Conservation (phyloP, 495 filamentous ascomycete genomes). For the Margaritispora aquatica region DNA sequence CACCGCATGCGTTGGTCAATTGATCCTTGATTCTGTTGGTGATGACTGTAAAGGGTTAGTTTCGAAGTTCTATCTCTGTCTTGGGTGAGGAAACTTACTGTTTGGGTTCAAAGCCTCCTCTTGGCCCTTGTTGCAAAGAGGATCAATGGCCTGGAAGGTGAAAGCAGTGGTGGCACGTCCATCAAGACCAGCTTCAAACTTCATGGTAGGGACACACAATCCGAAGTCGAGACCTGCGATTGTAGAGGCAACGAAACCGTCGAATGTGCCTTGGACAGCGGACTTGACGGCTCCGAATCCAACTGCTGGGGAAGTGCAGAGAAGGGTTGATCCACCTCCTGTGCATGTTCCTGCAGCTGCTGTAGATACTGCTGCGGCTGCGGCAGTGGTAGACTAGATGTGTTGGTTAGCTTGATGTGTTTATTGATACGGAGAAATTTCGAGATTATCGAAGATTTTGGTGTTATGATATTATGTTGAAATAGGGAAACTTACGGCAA, state of each 20-base stretch:
- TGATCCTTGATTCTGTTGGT: conserved; percentile 55
- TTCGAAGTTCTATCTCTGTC: no score
- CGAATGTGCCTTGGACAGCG: conserved; percentile 13
- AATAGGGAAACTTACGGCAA: not conserved
- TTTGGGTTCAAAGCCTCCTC: conserved; percentile 49
- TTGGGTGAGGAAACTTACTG: no score
- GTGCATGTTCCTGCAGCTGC: conserved; percentile 12
- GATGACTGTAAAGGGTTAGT: no score
- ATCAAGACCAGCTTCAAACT: conserved; percentile 41
- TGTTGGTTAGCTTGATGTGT: no score
- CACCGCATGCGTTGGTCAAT: conserved; percentile 38
- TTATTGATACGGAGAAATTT: no score
- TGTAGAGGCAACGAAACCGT: conserved; percentile 21
- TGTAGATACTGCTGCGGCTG: conserved; percentile 5
- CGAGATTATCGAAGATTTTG: no score
- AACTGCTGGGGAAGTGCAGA: conserved; percentile 11
- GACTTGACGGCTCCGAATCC: conserved; percentile 8
- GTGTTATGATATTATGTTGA: no score
- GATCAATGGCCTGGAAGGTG: conserved; percentile 48
- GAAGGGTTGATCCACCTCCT: conserved; percentile 6
- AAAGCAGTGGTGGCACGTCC: conserved; percentile 39
- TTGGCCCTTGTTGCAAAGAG: conserved; percentile 41
- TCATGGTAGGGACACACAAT: conserved; percentile 46
- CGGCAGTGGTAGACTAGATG: not conserved
- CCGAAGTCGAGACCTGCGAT: conserved; percentile 42